A percentile compares a stretch with the other conserved stretches of the same genome.
phyloP scores from a whole-genome alignment of 371 early-diverging fungal genomes.

The Mucor plumbeus region DNA sequence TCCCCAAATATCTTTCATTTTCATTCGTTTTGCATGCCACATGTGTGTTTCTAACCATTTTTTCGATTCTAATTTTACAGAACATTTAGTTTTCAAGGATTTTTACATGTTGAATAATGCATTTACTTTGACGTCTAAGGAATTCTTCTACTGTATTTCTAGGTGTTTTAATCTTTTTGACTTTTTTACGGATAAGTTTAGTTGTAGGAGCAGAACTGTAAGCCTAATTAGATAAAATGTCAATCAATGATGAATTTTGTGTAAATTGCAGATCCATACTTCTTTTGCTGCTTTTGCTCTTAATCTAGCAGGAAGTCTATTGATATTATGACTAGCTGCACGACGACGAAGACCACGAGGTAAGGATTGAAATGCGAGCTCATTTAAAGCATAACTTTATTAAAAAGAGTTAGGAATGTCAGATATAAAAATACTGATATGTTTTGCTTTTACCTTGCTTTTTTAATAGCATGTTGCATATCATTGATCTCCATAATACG shows the following conservation, averaged over 20 bases:
- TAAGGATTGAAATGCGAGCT: constrained; percentile 85
- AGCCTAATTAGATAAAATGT: background rate
- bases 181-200: constrained; percentile 16
- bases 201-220: constrained; percentile 19
- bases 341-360: constrained; percentile 90
- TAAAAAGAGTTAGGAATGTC: background rate
- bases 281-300: constrained; percentile 76
- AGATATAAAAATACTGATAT: background rate
- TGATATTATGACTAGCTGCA: constrained; percentile 91
- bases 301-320: constrained; percentile 80
- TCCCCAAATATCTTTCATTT: constrained; percentile 92
- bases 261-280: constrained; percentile 49
- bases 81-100: background rate
- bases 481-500: constrained; percentile 85
- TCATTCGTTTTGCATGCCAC: constrained; percentile 97
- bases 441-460: constrained; percentile 44
- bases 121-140: constrained; percentile 58
- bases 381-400: constrained; percentile 62
- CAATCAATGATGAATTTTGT: constrained; percentile 20
- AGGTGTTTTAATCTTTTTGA: constrained; percentile 47
- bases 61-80: constrained; percentile 50
- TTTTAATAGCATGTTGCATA: constrained; percentile 73
- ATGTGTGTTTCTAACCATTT: constrained; percentile 97
- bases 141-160: constrained; percentile 58
- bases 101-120: background rate